Evolutionary conservation across 768 basidiomycete genomes (phyloP), one percentile per base, ranked within the genome.

Genomic region (Suillus subluteus): DNA sequence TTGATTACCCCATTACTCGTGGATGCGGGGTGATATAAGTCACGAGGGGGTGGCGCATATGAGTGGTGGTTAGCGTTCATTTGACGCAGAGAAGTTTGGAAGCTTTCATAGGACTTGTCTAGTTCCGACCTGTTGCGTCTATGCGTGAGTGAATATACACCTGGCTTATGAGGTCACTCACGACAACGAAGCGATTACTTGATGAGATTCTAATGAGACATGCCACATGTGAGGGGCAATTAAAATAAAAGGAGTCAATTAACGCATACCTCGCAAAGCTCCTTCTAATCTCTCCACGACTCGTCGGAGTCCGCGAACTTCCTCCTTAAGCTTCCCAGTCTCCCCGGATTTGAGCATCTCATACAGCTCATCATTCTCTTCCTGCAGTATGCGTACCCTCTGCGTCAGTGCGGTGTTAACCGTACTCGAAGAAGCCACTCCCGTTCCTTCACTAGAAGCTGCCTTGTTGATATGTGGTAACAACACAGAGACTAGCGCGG

Each of bases 321-420:
- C 91, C 73, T 94, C 94, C 74, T 93, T 93, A 68, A 95, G 74
- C 74, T 86, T 88, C 6, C 92, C 93, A 0, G 91, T 91, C 77
- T 95, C 93, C 48, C 90, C 86, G 32, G 81, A 81, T 75, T 87
- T 90, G 64, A 95, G 78, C 12, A 95, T 79, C 59, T 88, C 86
- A 74, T 95, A 95, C 21, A 95, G 76, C 69, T 95, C 94, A 70
- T 95, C 92, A 67, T 95, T 95, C 76, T 95, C 94, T 65, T 94
- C 90, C 74, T 95, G 94, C 12, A 95, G 80, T 21, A 89, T 76
- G 58, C 87, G 86, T 35, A 87, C 85, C 58, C 91, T 83, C 72
- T 94, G 92, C 0, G 87, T 90, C 65, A 95, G 83, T 0, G 93
- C 93, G n/a, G 88, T 82, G 46, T 86, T 79, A 40, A 91, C 89